Evolutionary conservation across 106 monocot species (phyloP), one percentile per base, ranked within the genome.

Genomic region (Dendrobium nobile): DNA sequence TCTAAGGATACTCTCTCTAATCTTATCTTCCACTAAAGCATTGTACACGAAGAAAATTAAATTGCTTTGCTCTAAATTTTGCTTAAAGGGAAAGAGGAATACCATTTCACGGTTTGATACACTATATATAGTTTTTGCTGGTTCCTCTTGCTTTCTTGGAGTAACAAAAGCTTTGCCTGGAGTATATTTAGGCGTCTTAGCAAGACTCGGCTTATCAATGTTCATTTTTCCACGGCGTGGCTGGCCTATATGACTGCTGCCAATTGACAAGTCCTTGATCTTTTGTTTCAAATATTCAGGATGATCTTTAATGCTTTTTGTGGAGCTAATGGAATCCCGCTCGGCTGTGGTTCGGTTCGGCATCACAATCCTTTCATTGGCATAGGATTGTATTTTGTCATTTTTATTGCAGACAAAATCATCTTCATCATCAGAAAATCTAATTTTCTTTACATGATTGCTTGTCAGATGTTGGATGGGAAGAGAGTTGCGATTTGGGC

Each of bases 221-320:
- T 70, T 76, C 4, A 24, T 43, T 67, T 77, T 88, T 5, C 68
- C 20, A 75, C 45, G 80, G 33, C 43, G 82, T 11, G 54, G 41
- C 33, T 87, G 84, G 28, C 85, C 88, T 54, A 84, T 41, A 26
- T 92, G 84, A 82, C 77, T 88, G 84, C 89, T 87, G 17, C 81
- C 84, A 58, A 82, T 54, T 26, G 90, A 93, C 16, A 86, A 59
- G 22, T 88, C 94, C 67, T 79, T 88, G 67, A 84, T 78, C 37
- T 83, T 86, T 74, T 83, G 86, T 47, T 85, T 80, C 28, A 79
- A 65, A 74, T 64, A 83, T 73, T 73, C 79, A 75, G 85, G 58
- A 84, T 80, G 88, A 72, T 79, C 87, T 80, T 87, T 89, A 41
- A 91, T 85, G 54, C 85, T 88, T 68, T 84, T 90, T 1, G 85